A percentile compares a stretch with the other conserved stretches of the same genome.
These are phyloP conservation scores for Ceratobasidium sp. DNA, from an alignment of 1,284 basidiomycete species.

Conservation along the genomic window DNA sequence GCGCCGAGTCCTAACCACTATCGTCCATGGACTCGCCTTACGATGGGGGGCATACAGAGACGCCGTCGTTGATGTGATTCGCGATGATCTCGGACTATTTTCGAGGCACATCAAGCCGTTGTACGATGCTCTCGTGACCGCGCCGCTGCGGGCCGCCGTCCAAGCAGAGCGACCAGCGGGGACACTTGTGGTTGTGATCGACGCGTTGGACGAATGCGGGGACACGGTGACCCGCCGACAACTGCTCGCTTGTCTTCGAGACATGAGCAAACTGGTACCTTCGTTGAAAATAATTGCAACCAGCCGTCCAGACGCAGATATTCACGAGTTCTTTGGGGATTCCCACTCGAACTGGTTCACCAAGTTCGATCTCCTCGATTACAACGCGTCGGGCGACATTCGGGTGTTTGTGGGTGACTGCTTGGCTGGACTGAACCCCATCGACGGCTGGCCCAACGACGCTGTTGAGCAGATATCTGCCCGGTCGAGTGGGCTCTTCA, in stretches of 20 bases:
- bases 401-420: too few relatives aligned
- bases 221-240: not conserved
- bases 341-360: not conserved
- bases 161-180: not conserved
- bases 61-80: not conserved
- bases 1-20: not conserved
- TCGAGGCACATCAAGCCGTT: too few relatives aligned
- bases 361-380: not conserved
- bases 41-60: not conserved
- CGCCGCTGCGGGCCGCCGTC: not conserved
- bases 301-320: constrained; percentile 34
- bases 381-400: not conserved
- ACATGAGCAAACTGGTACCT: not conserved
- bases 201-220: too few relatives aligned
- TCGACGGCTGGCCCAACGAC: not conserved
- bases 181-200: constrained; percentile 21
- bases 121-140: not conserved
- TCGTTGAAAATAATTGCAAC: constrained; percentile 30
- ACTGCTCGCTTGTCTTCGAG: not conserved
- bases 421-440: not conserved
- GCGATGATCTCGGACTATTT: not conserved
- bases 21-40: not conserved
- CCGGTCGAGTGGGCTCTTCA: constrained; percentile 27
- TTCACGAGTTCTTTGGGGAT: not conserved
- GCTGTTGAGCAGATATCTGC: not conserved